A percentile compares a stretch with the other conserved stretches of the same genome.
phyloP scores from a whole-genome alignment of 306 rosid genomes.

The Dryas octopetala region DNA sequence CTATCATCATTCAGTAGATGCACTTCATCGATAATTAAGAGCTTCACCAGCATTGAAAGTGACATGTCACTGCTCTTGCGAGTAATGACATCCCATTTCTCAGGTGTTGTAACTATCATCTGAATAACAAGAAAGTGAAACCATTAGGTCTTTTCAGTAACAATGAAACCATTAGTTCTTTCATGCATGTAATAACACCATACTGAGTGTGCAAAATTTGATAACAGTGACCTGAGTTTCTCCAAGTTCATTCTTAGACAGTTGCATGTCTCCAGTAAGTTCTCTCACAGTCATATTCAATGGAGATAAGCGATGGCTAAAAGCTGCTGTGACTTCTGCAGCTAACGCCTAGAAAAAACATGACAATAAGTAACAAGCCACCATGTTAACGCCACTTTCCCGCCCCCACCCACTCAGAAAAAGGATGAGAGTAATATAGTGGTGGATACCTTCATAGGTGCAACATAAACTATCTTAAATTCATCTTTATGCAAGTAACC shows the following conservation, averaged over 20 bases:
- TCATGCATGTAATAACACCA: conserved; percentile 19
- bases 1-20: conserved; percentile 95
- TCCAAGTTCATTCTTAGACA: conserved; percentile 83
- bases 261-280: conserved; percentile 99
- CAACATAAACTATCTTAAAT: conserved; percentile 96
- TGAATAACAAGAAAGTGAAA: conserved; percentile 36
- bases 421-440: conserved; percentile 16
- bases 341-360: conserved; percentile 80
- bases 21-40: conserved; percentile 93
- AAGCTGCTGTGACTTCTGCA: conserved; percentile 89
- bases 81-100: conserved; percentile 99
- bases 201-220: conserved; percentile 23
- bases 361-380: conserved; percentile 5
- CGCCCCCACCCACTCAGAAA: neutral
- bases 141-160: conserved; percentile 14
- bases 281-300: conserved; percentile 86
- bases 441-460: conserved; percentile 91
- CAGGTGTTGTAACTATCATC: conserved; percentile 99
- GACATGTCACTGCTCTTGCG: conserved; percentile 99
- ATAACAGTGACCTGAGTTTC: conserved; percentile 84
- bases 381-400: conserved; percentile 15
- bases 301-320: conserved; percentile 95
- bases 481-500: conserved; percentile 92
- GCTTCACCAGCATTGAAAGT: conserved; percentile 91
- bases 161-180: conserved; percentile 22